Conservation (phyloP, 495 filamentous ascomycete species). For the Penicillium roqueforti region DNA sequence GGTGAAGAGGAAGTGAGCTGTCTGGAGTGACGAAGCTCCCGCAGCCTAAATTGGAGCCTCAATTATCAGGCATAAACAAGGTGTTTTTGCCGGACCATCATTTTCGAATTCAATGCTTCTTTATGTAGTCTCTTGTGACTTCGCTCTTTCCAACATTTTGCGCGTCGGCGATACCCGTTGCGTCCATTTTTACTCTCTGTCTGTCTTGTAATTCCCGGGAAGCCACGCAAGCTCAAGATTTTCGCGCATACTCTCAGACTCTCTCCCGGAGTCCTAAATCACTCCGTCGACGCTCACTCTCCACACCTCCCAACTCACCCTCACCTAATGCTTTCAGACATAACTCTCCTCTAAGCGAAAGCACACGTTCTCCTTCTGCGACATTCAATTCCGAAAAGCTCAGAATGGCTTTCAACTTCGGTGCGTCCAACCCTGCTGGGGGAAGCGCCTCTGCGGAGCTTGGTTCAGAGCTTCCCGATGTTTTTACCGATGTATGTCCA, state of each 20-base stretch:
- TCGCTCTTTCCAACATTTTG: constrained; percentile 4
- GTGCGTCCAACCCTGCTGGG: constrained; percentile 29
- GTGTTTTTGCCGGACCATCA: constrained; percentile 35
- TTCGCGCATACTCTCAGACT: constrained; percentile 39
- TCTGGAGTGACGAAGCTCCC: constrained; percentile 45
- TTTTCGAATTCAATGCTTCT: constrained; percentile 21
- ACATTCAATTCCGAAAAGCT: constrained; percentile 30
- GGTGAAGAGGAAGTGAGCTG: constrained; percentile 26
- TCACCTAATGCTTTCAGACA: constrained; percentile 39
- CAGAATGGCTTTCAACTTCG: constrained; percentile 68
- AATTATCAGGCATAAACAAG: constrained; percentile 26
- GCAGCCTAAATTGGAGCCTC: constrained; percentile 37
- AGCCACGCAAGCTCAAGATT: constrained; percentile 29
- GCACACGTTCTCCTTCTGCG: constrained; percentile 37
- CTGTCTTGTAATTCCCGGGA: constrained; percentile 26
- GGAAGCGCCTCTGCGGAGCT: constrained; percentile 30
- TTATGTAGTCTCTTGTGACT: background rate
- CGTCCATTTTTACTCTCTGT: constrained; percentile 5
- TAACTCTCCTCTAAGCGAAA: constrained; percentile 34
- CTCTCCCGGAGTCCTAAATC: constrained; percentile 38
- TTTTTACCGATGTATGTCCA: constrained; percentile 44
- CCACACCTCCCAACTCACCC: constrained; percentile 27
- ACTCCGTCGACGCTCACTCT: constrained; percentile 44
- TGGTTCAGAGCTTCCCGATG: constrained; percentile 45
- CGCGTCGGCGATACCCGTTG: constrained; percentile 7